phyloP scores from a whole-genome alignment of 306 rosid genomes.

The Medicago truncatula region MtrunA17r5.0-ANR NC_053044.1:5231001-5231500 shows the following conservation, averaged over 20 bases:
- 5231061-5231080: background rate
- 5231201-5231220: background rate
- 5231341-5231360: no score
- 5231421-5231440: no score
- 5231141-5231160: background rate
- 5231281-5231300: background rate
- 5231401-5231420: no score
- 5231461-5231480: no score
- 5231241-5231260: background rate
- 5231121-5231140: background rate
- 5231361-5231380: no score
- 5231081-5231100: background rate
- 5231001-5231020: background rate
- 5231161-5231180: background rate
- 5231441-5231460: no score
- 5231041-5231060: background rate
- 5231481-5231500: no score
- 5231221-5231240: background rate
- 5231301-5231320: background rate
- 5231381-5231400: no score
- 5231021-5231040: background rate
- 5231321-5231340: background rate
- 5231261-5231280: background rate
- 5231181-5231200: background rate
- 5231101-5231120: background rate